Evolutionary conservation across 495 filamentous ascomycete genomes (phyloP).

Genomic region (Cladorrhinum samala): DNA sequence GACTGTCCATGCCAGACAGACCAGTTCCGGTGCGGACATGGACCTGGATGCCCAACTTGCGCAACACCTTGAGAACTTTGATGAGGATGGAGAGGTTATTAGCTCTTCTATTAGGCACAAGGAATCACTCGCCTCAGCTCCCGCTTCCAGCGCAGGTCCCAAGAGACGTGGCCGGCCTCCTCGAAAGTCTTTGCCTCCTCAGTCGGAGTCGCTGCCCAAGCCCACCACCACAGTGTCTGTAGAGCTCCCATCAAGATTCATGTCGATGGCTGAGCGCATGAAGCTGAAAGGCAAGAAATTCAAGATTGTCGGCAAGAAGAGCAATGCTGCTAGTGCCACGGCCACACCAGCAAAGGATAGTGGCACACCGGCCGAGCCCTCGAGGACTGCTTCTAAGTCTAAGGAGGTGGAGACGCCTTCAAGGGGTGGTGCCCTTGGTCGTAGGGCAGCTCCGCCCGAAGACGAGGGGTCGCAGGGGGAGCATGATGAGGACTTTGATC

Average conservation of each 20-base stretch:
- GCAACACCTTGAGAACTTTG: slow-evolving; percentile 22
- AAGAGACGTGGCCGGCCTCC: slow-evolving; percentile 26
- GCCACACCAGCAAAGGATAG: background rate
- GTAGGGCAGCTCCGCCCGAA: slow-evolving; percentile 1
- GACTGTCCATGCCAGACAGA: background rate
- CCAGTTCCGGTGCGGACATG: slow-evolving; percentile 7
- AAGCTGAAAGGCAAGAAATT: slow-evolving; percentile 39
- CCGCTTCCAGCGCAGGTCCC: background rate
- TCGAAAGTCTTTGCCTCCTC: slow-evolving; percentile 5
- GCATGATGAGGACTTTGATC: slow-evolving; percentile 34
- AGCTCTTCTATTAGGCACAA: background rate
- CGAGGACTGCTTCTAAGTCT: slow-evolving; percentile 4
- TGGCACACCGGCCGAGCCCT: slow-evolving; percentile 11
- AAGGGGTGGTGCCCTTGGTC: too few relatives aligned
- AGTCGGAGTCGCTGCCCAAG: background rate
- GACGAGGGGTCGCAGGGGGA: slow-evolving; percentile 12
- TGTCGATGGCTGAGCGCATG: slow-evolving; percentile 45
- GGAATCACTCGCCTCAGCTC: background rate
- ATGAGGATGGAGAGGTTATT: slow-evolving; percentile 24
- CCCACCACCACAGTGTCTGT: background rate
- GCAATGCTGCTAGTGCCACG: background rate
- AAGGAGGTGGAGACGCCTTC: slow-evolving; percentile 2
- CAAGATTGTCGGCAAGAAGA: slow-evolving; percentile 32
- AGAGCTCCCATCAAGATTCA: slow-evolving; percentile 16
- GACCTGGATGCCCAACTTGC: slow-evolving; percentile 24